Base-by-base conservation (phyloP, 2,329 filamentous ascomycete genomes). In the Colletotrichum neosansevieriae region DNA sequence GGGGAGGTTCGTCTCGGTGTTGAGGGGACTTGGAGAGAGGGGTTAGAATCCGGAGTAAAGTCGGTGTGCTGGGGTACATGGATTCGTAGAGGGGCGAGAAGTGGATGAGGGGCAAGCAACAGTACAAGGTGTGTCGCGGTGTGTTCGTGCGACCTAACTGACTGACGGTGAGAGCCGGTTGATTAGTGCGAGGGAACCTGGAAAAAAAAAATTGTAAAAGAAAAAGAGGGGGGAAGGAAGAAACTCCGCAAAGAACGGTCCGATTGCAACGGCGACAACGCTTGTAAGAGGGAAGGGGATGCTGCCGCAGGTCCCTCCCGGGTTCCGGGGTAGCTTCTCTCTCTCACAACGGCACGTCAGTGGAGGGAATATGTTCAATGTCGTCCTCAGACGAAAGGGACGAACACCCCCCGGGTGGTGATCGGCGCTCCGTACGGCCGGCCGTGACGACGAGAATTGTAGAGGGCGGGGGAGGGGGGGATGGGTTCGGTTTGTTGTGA, bases 361-460 rank as follows among this genome's bases (percentile, higher is more conserved):
- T 21, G 21, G 54, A 65, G 61, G 61, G 54, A 44, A 49, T 56
- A 56, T 21, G 15, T 34, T 36, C 44, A 38, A 42, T 54, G 44
- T 50, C 36, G 9, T 53, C 36, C 3, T 34, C 34, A 45, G 56
- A 58, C 56, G 40, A 45, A 58, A 45, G 54, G 45, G 53, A 59
- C 53, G 40, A 65, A 58, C 51, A 34, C 24, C 61, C 47, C 45
- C 65, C 47, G 59, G 40, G 36, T 62, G 32, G 44, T 56, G 60
- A 68, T 68, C 65, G 54, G 47, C 60, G 54, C 56, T 59, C 60
- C 54, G 54, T 64, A 64, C 54, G 54, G 60, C 65, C 65, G 54
- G 61, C 49, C 65, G 65, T 49, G 54, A 47, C 61, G 65, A 56
- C 11, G 42, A 38, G 19, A 29, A 9, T 44, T 51, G 24, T 21